Evolutionary conservation across 371 early-diverging fungal genomes (phyloP), one percentile per base, ranked within the genome.

Genomic region (Dinochytrium kinnereticum): DNA sequence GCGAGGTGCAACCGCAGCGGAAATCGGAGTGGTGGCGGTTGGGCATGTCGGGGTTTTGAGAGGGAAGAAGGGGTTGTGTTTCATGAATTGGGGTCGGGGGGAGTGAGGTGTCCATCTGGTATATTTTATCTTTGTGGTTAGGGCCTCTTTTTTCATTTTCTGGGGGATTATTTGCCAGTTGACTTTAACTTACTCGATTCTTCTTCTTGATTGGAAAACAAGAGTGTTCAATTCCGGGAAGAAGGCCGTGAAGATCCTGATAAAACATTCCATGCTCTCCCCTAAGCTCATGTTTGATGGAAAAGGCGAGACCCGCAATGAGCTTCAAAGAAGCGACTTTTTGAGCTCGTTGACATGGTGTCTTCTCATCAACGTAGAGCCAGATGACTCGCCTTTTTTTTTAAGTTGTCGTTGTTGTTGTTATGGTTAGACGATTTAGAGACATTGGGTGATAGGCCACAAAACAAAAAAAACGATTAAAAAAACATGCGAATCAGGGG

Each of bases 261-360:
- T 65, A 74, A 50, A 15, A 26, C 2, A 51, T 40, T 1, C 69
- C 75, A 66, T 73, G 73, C 40, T 73, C 73, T 24, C 61, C 61
- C 19, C 73, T 51, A 31, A 73, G 55, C 40, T 73, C 59, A 64
- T 73, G 73, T 66, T 70, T 74, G n/a, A 57, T 36, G 55, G 75
- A 70, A 57, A 39, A 70, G 21, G 75, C 19, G 39, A 70, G 57
- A 2, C 71, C 75, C 36, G 69, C 53, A 30, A 70, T 26, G n/a
- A 75, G 66, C 34, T 64, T 70, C 24, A 75, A 17, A 7, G 64
- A 65, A 3, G 71, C 68, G 31, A 61, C 66, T 49, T 66, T 66
- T 66, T 66, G 66, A 7, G 66, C 66, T 2, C 44, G 5, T 2
- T 5, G 30, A 24, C 13, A 39, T 2, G 50, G n/a, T 19, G 31